A percentile compares a stretch with the other conserved stretches of the same genome.
Conservation (phyloP, 352 stramenopile genomes). For the Globisporangium nagaii region DNA sequence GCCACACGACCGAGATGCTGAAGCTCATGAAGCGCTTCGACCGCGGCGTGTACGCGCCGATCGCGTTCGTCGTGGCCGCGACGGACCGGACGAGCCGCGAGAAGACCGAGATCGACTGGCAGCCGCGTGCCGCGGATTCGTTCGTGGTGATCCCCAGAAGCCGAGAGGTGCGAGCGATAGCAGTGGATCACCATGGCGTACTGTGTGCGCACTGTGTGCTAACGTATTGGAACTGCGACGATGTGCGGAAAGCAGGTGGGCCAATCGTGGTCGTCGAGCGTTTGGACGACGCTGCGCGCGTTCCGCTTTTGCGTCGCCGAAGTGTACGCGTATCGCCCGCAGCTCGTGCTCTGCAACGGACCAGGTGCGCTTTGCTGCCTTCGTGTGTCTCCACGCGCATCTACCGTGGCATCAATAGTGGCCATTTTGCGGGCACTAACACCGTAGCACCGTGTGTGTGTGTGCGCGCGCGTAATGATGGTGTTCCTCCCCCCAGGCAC, state of each 20-base stretch:
- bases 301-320: conserved; percentile 71
- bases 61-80: conserved; percentile 87
- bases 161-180: conserved; percentile 72
- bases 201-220: neutral
- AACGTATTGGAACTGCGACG: neutral
- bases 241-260: conserved; percentile 65
- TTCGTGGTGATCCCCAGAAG: conserved; percentile 87
- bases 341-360: conserved; percentile 93
- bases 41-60: conserved; percentile 69
- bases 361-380: no score
- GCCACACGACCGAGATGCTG: conserved; percentile 95
- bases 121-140: conserved; percentile 30
- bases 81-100: conserved; percentile 89
- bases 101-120: conserved; percentile 70
- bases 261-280: conserved; percentile 88
- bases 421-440: no score
- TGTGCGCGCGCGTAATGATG: no score
- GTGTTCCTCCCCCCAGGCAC: conserved; percentile 49
- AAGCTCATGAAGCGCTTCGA: conserved; percentile 87
- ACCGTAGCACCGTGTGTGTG: no score
- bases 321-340: conserved; percentile 67
- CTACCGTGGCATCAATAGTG: no score
- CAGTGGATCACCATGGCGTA: neutral
- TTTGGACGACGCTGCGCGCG: conserved; percentile 83
- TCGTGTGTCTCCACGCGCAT: no score